Base-by-base conservation (phyloP, 169 alveolate species). In the Cryptosporidium baileyi region DNA sequence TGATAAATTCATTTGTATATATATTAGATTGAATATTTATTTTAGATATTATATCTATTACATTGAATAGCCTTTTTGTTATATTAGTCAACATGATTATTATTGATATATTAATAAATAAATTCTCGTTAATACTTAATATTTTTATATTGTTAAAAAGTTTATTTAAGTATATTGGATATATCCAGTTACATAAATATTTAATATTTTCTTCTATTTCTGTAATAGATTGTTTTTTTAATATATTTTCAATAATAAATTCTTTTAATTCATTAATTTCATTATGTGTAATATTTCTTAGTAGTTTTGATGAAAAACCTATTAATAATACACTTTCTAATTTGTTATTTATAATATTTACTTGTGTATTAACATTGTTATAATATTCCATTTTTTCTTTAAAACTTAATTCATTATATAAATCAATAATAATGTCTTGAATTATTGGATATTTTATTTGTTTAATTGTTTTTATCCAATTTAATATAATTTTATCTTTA, bases 371-470 rank as follows among this genome's bases (percentile, higher is more conserved):
- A 30, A 32, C 13, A 22, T 17, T 65, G 1, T 47, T 49, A 49
- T 24, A 65, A 28, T 65, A 65, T 3, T 65, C 61, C 45, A 65
- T 26, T 19, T 65, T 65, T 38, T 65, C 81, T 7, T 24, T 28
- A 2, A 65, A 34, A 65, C 44, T 65, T 9, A 65, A 60, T 15
- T 65, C 81, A 19, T 26, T 17, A 13, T 47, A 65, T n/a, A 65
- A 36, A 40, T 3, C 32, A 15, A 65, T 17, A 30, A 65, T 8
- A 4, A 47, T n/a, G 1, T 36, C 36, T 17, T 65, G 81, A 3
- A 65, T n/a, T 13, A 49, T 28, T 28, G 81, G 81, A 17, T 47
- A 65, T 28, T 65, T 65, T 19, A 65, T 47, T 8, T 65, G 60
- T 36, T 11, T 65, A 7, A 65, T 32, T 15, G 59, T 45, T 9